A percentile compares a stretch with the other conserved stretches of the same genome.
These are phyloP conservation scores for Microsporum audouinii DNA, from an alignment of 2,329 filamentous ascomycete genomes.

Conservation along the genomic window DNA sequence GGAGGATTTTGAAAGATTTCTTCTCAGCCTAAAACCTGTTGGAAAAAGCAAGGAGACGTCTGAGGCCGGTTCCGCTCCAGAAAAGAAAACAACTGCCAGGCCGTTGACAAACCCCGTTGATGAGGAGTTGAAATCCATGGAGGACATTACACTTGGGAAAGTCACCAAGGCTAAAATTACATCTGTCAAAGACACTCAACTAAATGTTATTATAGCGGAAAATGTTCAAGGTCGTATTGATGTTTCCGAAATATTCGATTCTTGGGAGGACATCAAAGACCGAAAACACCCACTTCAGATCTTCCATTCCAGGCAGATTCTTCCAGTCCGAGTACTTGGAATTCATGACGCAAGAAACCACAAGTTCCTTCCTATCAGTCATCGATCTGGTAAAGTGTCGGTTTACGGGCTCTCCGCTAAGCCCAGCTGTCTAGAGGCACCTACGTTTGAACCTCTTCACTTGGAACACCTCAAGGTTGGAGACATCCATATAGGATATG, in stretches of 20 bases:
- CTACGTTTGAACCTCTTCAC: constrained; percentile 52
- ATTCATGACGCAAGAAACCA: constrained; percentile 84
- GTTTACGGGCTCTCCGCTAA: constrained; percentile 84
- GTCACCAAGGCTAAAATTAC: constrained; percentile 64
- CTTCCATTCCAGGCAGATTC: constrained; percentile 59
- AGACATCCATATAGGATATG: constrained; percentile 64
- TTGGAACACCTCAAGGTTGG: constrained; percentile 63
- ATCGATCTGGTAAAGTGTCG: constrained; percentile 63
- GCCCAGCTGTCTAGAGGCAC: constrained; percentile 44
- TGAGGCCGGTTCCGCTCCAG: constrained; percentile 25
- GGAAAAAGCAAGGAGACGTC: constrained; percentile 37
- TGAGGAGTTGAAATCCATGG: constrained; percentile 49
- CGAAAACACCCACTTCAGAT: constrained; percentile 66
- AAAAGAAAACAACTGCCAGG: constrained; percentile 23
- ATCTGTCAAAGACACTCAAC: constrained; percentile 80
- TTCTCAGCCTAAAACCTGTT: constrained; percentile 46
- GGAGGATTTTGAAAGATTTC: constrained; percentile 56
- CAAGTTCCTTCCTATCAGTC: constrained; percentile 80
- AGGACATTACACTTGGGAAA: constrained; percentile 63
- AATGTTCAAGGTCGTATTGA: constrained; percentile 88
- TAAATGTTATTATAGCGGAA: constrained; percentile 81
- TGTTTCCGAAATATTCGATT: constrained; percentile 78
- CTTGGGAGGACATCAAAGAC: constrained; percentile 75
- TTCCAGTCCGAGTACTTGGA: constrained; percentile 69
- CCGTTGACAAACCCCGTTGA: constrained; percentile 51